Evolutionary conservation across 139 green algal species (phyloP), one percentile per base, ranked within the genome.

Genomic region (Spirogloea muscicola): DNA sequence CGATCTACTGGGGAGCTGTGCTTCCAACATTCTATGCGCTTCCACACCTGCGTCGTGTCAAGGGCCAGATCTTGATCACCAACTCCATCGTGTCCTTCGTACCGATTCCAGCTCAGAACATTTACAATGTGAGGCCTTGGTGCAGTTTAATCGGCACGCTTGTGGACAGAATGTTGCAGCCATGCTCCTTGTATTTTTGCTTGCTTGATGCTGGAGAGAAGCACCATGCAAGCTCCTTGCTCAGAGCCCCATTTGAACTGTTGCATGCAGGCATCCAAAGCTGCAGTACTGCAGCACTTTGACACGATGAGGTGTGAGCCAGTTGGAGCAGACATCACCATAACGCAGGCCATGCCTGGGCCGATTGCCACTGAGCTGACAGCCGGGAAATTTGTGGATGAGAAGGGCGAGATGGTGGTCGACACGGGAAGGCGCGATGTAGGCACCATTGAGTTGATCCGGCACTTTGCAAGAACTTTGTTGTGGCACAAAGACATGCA

Each of bases 81-180:
- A 52, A 44, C 21, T 80, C 68, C 3, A 57, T 81, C 25, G 74
- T 38, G 0, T 67, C 31, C 0, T 82, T 66, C 33, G 25, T 81
- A 31, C 57, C 68, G 3, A 71, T 49, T 39, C 68, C 74, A 2
- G 36, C 67, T 21, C 74, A 82, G 25, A 13, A 27, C 39, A n/a
- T 82, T 10, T 82, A 82, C 57, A 82, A 82, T 62, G 74, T 76
- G 58, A 63, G 68, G n/a, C 21, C n/a, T n/a, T n/a, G n/a, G n/a
- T n/a, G n/a, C n/a, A n/a, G n/a, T n/a, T n/a, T n/a, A n/a, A n/a
- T n/a, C n/a, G n/a, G n/a, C n/a, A n/a, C n/a, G n/a, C n/a, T n/a
- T n/a, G n/a, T n/a, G n/a, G n/a, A n/a, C n/a, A n/a, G n/a, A n/a
- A n/a, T n/a, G n/a, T n/a, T n/a, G n/a, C n/a, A n/a, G n/a, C n/a